Evolutionary conservation across 495 filamentous ascomycete species (phyloP).

Genomic region (Parmelia sp.): DNA sequence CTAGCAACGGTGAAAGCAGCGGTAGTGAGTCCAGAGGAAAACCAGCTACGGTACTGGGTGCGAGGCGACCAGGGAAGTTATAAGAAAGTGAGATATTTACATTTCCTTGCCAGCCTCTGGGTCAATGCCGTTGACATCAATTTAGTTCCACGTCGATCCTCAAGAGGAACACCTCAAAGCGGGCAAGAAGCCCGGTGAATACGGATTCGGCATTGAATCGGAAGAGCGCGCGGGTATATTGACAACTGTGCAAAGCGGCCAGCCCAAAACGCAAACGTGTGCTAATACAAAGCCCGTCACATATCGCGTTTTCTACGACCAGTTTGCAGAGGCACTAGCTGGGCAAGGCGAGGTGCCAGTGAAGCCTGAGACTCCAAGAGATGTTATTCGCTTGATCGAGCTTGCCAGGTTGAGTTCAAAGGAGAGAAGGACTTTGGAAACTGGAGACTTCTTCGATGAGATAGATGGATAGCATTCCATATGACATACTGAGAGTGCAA

Average conservation of each 20-base stretch:
- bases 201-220: conserved; percentile 61
- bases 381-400: conserved; percentile 72
- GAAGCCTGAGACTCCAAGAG: conserved; percentile 60
- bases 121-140: neutral
- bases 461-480: conserved; percentile 4
- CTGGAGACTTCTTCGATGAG: conserved; percentile 22
- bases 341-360: conserved; percentile 63
- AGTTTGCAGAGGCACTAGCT: conserved; percentile 59
- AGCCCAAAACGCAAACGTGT: conserved; percentile 36
- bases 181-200: conserved; percentile 59
- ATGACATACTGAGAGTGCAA: neutral
- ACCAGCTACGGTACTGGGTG: conserved; percentile 75
- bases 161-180: conserved; percentile 77
- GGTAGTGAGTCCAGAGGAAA: conserved; percentile 61
- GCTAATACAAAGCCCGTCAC: conserved; percentile 64
- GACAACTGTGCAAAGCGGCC: conserved; percentile 41
- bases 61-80: conserved; percentile 74
- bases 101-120: neutral
- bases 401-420: conserved; percentile 60
- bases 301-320: conserved; percentile 66
- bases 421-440: conserved; percentile 54
- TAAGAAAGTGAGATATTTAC: conserved; percentile 49
- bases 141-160: conserved; percentile 59
- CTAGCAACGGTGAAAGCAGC: conserved; percentile 63
- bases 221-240: conserved; percentile 37